Base-by-base conservation (phyloP, 176 grass and related monocot genomes). In the Zea luxurians region DNA sequence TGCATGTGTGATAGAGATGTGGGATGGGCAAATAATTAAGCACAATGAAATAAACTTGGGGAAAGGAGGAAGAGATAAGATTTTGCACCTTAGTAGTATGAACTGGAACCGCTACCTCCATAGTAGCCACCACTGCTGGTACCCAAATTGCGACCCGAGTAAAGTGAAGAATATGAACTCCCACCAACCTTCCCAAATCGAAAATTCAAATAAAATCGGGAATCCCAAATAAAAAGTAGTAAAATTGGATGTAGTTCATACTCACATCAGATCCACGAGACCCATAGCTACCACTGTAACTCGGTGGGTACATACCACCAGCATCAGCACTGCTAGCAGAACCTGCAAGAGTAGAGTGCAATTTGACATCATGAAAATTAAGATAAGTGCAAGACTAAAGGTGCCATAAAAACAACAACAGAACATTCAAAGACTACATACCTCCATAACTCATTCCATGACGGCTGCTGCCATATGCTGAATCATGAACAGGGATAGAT, bases 201-300 rank as follows among this genome's bases (percentile, higher is more conserved):
- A 63, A 77, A 59, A 46, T 57, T 67, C 6, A 59, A 17, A 38
- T 47, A 6, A 54, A 65, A 36, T 47, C 2, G 16, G 21, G 8
- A 49, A 85, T 43, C 10, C 8, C n/a, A 42, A 10, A 21, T 20
- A 59, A 21, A 84, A 84, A 43, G 20, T 61, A 54, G 49, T 7
- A 67, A 53, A 54, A 27, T 53, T 21, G 6, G 63, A 44, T 8
- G 34, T 44, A 55, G 76, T 88, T 76, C 7, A 70, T 54, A 82
- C 92, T 90, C 79, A 98, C 96, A 71, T 98, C 85, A 78, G 89
- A 94, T 85, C 96, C 88, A 81, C 88, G 91, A 84, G 87, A 77
- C 74, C 84, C 16, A 64, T 94, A 91, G 75, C 82, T 81, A 61
- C 59, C 48, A 80, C 61, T 83, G 42, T 76, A 93, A 83, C 74